Evolutionary conservation across 345 rosid species (phyloP).

Genomic region (Rhizophora mangle): DNA sequence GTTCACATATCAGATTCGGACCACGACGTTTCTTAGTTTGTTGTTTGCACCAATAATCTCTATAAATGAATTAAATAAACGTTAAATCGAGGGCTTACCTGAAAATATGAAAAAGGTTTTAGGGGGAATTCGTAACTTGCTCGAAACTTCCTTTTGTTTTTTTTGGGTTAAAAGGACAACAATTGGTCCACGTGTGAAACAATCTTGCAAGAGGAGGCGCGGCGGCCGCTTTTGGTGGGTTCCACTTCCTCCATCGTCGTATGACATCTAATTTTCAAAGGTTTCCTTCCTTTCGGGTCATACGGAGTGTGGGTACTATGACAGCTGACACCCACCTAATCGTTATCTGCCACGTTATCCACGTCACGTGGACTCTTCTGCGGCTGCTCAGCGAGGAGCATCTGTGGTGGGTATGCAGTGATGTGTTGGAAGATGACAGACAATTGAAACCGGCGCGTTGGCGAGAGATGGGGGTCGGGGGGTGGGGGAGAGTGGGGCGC

Average conservation of each 20-base stretch:
- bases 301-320: background rate
- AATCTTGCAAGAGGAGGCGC: slow-evolving; percentile 21
- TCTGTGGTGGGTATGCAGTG: slow-evolving; percentile 17
- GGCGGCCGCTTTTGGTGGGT: slow-evolving; percentile 57
- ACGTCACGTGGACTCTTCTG: slow-evolving; percentile 23
- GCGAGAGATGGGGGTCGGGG: background rate
- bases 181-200: slow-evolving; percentile 53
- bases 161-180: background rate
- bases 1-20: too few relatives aligned
- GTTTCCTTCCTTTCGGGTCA: background rate
- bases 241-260: slow-evolving; percentile 23
- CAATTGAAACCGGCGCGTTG: slow-evolving; percentile 31
- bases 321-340: slow-evolving; percentile 24
- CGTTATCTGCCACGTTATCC: slow-evolving; percentile 5
- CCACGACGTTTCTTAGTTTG: too few relatives aligned
- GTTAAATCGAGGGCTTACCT: too few relatives aligned
- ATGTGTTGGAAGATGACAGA: slow-evolving; percentile 26
- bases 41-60: too few relatives aligned
- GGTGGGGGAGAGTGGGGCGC: too few relatives aligned
- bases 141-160: background rate
- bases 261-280: background rate
- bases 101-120: too few relatives aligned
- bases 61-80: too few relatives aligned
- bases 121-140: background rate
- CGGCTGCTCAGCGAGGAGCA: background rate